Base-by-base conservation (phyloP, 2,329 filamentous ascomycete genomes). In the Diaporthe humulicola region DNA sequence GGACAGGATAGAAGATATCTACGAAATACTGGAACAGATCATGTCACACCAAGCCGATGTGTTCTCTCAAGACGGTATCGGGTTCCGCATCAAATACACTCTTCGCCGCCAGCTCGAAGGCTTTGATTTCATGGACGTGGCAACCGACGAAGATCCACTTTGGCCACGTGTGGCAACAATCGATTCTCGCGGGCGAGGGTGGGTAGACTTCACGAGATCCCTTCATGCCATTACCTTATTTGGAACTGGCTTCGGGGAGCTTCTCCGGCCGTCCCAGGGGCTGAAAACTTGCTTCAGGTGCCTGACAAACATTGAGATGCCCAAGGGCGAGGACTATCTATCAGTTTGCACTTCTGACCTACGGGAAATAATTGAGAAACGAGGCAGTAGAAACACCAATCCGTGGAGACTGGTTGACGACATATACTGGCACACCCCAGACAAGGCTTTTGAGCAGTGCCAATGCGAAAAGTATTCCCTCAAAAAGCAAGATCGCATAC, bases 151-250 rank as follows among this genome's bases (percentile, higher is more conserved):
- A 25, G 79, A 80, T 28, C 78, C 76, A 2, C 66, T 81, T 8
- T 77, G 78, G 19, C 78, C 80, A 4, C 77, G 79, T 4, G 73
- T 73, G 1, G 71, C 77, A 5, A 76, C 66, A 0, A 64, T 80
- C 7, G n/a, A 75, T 5, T 42, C 76, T 1, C 57, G 56, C 6
- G 81, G 78, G 0, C 76, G 77, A 40, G 77, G 77, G 1, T 84
- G 82, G 83, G 75, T 82, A 25, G 81, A 83, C 61, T 80, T 84
- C 19, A 79, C 77, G 6, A 75, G 80, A 67, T 76, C 78, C 7
- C 77, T 82, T 3, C 66, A 78, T 42, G 80, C 78, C 12, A 69
- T 79, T 19, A 78, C 77, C 1, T 52, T 80, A 4, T 78, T 80
- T 25, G 78, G 78, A 12, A 52, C 30, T 19, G 77, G 77, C 0